Conservation (phyloP, 2,329 filamentous ascomycete species). For the Penicillium nordicum region DNA sequence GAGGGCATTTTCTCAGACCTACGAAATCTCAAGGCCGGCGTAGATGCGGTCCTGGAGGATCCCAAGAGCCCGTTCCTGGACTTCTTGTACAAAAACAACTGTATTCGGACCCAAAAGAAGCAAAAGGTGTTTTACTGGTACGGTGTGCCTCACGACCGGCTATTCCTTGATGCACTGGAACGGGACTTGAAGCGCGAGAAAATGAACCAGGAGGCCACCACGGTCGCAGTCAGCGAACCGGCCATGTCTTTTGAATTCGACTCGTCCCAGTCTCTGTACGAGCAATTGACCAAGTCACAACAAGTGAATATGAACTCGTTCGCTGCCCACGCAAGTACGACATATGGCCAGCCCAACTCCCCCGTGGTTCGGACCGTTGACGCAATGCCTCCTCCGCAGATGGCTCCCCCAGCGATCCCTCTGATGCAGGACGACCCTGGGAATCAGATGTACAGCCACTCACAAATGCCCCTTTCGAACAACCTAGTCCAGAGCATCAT, state of each 20-base stretch:
- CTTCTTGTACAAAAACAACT: slow-evolving; percentile 99
- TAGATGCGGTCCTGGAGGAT: slow-evolving; percentile 95
- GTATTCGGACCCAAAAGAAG: slow-evolving; percentile 99
- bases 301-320: slow-evolving; percentile 98
- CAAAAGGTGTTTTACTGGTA: slow-evolving; percentile 99
- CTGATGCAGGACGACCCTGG: slow-evolving; percentile 60
- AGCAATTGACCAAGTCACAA: slow-evolving; percentile 98
- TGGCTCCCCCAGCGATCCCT: slow-evolving; percentile 64
- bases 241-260: slow-evolving; percentile 98
- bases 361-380: slow-evolving; percentile 88
- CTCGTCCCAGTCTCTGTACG: slow-evolving; percentile 96
- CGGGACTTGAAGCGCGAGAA: slow-evolving; percentile 98
- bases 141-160: slow-evolving; percentile 93
- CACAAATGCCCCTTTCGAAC: slow-evolving; percentile 65
- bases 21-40: slow-evolving; percentile 96
- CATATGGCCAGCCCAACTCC: slow-evolving; percentile 70
- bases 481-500: slow-evolving; percentile 68
- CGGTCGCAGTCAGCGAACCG: slow-evolving; percentile 92
- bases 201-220: slow-evolving; percentile 98
- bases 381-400: slow-evolving; percentile 82
- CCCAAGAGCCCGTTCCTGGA: slow-evolving; percentile 98
- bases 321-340: slow-evolving; percentile 69
- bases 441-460: slow-evolving; percentile 63
- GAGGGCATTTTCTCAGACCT: slow-evolving; percentile 99
- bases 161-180: slow-evolving; percentile 96